Evolutionary conservation across 139 green algal species (phyloP).

Genomic region (Limnomonas spitsbergensis): DNA sequence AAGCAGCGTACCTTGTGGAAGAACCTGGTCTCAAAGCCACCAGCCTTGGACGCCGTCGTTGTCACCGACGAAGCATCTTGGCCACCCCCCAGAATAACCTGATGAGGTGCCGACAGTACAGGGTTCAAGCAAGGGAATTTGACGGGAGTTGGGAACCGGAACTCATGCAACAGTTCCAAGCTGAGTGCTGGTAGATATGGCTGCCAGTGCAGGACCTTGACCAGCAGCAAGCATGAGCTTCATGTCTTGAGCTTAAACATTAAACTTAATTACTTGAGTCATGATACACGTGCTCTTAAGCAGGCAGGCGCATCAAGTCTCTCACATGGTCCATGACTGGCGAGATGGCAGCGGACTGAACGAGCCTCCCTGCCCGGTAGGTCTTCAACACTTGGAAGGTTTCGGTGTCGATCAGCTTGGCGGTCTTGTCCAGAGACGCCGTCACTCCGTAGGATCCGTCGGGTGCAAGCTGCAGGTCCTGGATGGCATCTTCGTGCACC

Average conservation of each 20-base stretch:
- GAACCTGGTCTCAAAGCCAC: conserved; percentile 93
- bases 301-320: no score
- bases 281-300: no score
- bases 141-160: no score
- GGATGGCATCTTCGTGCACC: conserved; percentile 84
- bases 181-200: no score
- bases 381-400: conserved; percentile 87
- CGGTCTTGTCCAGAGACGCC: conserved; percentile 86
- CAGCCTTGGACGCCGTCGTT: conserved; percentile 55
- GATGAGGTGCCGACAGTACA: no score
- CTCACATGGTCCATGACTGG: conserved; percentile 89
- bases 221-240: no score
- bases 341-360: conserved; percentile 88
- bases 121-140: no score
- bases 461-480: conserved; percentile 63
- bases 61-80: conserved; percentile 76
- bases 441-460: conserved; percentile 93
- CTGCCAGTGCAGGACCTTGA: no score
- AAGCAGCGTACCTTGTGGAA: conserved; percentile 89
- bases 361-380: conserved; percentile 83
- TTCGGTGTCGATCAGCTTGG: conserved; percentile 82
- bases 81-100: conserved; percentile 86
- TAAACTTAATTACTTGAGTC: no score
- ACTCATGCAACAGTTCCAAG: no score
- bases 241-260: no score